phyloP scores from a whole-genome alignment of 179 eudicot genomes.

The Sideroxylon spinosum region DNA sequence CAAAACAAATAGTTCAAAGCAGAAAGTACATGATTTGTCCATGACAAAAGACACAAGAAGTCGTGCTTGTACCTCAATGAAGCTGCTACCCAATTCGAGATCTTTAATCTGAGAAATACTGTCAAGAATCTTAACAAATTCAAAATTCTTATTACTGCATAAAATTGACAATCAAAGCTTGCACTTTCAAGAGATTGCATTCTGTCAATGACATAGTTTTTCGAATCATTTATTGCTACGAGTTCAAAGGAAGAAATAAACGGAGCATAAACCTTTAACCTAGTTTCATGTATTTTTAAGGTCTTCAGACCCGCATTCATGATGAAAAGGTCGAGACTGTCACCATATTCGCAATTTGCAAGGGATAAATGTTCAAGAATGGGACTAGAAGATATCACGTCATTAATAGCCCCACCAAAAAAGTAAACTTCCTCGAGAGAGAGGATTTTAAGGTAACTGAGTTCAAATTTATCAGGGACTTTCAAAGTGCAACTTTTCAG shows the following conservation, averaged over 20 bases:
- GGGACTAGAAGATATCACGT: background rate
- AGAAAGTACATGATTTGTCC: background rate
- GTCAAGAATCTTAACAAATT: background rate
- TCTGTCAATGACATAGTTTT: background rate
- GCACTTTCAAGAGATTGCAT: conserved; percentile 7
- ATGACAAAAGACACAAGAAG: background rate
- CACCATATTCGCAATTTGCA: background rate
- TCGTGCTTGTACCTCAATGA: background rate
- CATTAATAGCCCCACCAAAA: background rate
- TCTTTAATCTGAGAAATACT: background rate
- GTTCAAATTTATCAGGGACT: background rate
- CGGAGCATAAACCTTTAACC: background rate
- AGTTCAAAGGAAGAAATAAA: background rate
- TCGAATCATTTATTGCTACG: background rate
- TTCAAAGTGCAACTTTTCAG: background rate
- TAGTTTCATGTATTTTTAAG: background rate
- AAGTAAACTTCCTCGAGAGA: background rate
- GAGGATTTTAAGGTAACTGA: background rate
- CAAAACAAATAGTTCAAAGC: background rate
- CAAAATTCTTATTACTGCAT: background rate
- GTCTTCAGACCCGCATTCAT: background rate
- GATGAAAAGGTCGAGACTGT: background rate
- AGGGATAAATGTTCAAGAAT: background rate
- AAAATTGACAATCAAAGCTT: background rate
- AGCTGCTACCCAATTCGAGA: background rate